phyloP scores from a whole-genome alignment of 768 basidiomycete genomes.

The Tulasnella sp. region DNA sequence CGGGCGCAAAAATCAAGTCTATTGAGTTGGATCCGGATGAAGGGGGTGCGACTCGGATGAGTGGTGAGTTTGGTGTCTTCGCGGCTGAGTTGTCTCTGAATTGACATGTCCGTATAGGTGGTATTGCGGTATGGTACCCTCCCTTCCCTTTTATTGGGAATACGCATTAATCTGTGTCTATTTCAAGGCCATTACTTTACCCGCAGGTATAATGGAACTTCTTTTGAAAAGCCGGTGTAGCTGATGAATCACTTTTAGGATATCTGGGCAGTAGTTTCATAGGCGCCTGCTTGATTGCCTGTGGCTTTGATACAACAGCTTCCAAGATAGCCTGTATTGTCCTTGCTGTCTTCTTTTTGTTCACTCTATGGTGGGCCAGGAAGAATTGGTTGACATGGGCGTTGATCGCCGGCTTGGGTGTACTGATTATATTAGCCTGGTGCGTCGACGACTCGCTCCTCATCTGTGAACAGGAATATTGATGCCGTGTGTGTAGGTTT shows the following conservation, averaged over 20 bases:
- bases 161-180: background rate
- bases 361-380: conserved; percentile 58
- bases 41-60: conserved; percentile 78
- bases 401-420: background rate
- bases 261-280: conserved; percentile 79
- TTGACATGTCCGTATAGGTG: background rate
- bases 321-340: conserved; percentile 73
- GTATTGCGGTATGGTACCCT: background rate
- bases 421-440: conserved; percentile 6
- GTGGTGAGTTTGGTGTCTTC: conserved; percentile 60
- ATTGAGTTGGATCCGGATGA: conserved; percentile 81
- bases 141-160: background rate
- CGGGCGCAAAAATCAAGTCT: conserved; percentile 75
- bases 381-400: conserved; percentile 42
- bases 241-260: conserved; percentile 61
- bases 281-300: conserved; percentile 75
- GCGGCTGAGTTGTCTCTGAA: no score
- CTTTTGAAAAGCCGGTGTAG: no score
- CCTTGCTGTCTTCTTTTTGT: conserved; percentile 71
- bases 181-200: background rate
- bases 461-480: background rate
- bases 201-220: background rate
- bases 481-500: conserved; percentile 41
- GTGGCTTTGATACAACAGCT: conserved; percentile 80
- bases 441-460: background rate